Evolutionary conservation across 2,329 filamentous ascomycete genomes (phyloP).

Genomic region (Drechslera avenae): DNA sequence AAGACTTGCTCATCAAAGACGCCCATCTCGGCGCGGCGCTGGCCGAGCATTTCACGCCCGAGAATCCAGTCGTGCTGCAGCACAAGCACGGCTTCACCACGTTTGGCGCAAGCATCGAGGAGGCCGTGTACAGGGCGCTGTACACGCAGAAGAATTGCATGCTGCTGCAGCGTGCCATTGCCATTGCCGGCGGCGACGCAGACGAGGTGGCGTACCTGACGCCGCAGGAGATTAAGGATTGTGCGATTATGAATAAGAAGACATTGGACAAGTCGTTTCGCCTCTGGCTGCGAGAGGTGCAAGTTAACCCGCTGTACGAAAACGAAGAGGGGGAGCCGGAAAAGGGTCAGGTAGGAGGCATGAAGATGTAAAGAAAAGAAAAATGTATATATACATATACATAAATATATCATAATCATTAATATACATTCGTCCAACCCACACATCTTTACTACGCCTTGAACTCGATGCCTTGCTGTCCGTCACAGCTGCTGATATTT

Average conservation of each 20-base stretch:
- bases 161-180: constrained; percentile 41
- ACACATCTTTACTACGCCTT: too few species aligned
- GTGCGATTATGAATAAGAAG: constrained; percentile 40
- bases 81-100: constrained; percentile 53
- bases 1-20: constrained; percentile 38
- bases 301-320: constrained; percentile 41
- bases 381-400: too few species aligned
- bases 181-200: constrained; percentile 36
- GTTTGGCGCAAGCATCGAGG: constrained; percentile 45
- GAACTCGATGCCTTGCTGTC: constrained; percentile 33
- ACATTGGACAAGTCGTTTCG: constrained; percentile 47
- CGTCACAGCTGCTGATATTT: constrained; percentile 40
- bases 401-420: background rate
- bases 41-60: constrained; percentile 19
- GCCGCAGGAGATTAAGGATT: constrained; percentile 45
- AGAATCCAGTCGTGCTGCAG: constrained; percentile 44
- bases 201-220: constrained; percentile 37
- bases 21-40: constrained; percentile 28
- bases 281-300: constrained; percentile 50
- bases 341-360: constrained; percentile 28
- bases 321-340: constrained; percentile 43
- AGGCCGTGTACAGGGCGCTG: constrained; percentile 50
- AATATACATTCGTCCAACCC: too few species aligned
- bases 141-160: constrained; percentile 47
- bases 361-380: constrained; percentile 25